Percentiles rank a stretch among this genome's conserved stretches.
Evolutionary conservation across 2,329 filamentous ascomycete species (phyloP).

Genomic region (Alternaria sp.): DNA sequence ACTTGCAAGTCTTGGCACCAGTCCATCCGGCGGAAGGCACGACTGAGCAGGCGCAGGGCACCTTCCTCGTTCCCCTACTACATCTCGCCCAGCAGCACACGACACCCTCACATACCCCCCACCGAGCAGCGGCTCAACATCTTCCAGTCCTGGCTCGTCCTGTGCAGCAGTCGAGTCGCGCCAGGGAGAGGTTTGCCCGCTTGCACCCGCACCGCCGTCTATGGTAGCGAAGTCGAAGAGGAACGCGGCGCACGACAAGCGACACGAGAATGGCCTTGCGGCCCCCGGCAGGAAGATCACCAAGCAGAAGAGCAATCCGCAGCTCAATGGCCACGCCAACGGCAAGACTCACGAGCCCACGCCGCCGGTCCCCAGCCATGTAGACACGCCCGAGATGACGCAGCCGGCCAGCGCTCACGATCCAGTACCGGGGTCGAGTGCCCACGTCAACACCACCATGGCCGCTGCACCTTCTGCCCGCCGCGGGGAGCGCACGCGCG

Average conservation of each 20-base stretch:
- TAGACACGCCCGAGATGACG: slow-evolving; percentile 48
- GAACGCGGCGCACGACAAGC: slow-evolving; percentile 60
- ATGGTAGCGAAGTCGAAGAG: slow-evolving; percentile 61
- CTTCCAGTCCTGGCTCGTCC: slow-evolving; percentile 58
- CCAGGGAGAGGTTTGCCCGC: slow-evolving; percentile 47
- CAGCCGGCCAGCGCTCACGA: slow-evolving; percentile 40
- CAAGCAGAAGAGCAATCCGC: slow-evolving; percentile 58
- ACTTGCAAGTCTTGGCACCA: slow-evolving; percentile 19
- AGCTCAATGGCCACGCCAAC: slow-evolving; percentile 56
- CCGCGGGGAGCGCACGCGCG: slow-evolving; percentile 49
- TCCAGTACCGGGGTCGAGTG: slow-evolving; percentile 4
- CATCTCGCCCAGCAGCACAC: slow-evolving; percentile 29
- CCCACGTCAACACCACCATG: slow-evolving; percentile 22
- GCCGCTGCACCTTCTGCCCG: slow-evolving; percentile 18
- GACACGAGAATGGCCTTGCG: slow-evolving; percentile 89
- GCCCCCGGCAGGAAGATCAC: slow-evolving; percentile 75
- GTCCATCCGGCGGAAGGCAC: slow-evolving; percentile 19
- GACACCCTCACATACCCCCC: slow-evolving; percentile 25
- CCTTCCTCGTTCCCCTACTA: slow-evolving; percentile 28
- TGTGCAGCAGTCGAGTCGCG: slow-evolving; percentile 54
- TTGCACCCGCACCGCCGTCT: slow-evolving; percentile 46
- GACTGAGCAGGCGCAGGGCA: slow-evolving; percentile 16
- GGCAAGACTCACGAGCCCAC: slow-evolving; percentile 50
- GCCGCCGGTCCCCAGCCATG: slow-evolving; percentile 50
- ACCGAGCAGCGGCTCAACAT: slow-evolving; percentile 45